Base-by-base conservation (phyloP, 306 rosid species). In the Cicer bijugum region DNA sequence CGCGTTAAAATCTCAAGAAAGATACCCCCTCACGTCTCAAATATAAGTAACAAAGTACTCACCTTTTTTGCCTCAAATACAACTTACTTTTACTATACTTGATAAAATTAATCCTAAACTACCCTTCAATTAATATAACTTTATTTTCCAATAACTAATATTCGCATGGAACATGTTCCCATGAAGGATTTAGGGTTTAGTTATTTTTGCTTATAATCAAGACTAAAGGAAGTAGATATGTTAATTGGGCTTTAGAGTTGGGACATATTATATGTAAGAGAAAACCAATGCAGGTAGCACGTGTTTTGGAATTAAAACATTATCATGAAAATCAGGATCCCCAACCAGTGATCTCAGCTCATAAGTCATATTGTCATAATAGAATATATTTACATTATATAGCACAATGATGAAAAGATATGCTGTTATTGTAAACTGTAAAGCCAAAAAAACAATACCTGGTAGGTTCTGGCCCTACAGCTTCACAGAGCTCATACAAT, bases 391-490 rank as follows among this genome's bases (percentile, higher is more conserved):
- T 60, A 44, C 69, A 66, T 37, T 23, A 52, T n/a, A 69, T 16
- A 61, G 68, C 43, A 69, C n/a, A 0, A 59, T 39, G 37, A 65
- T 35, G 68, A 66, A 78, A 82, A 81, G 68, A 50, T 35, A 62
- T 38, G 57, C 71, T 43, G 51, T 42, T 70, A 9, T 28, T 16
- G 53, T 51, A 38, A 62, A 55, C 59, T 44, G 56, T 47, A 28
- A 28, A 28, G 57, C 11, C 53, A 7, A 20, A 52, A 69, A 75
- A 55, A 68, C 43, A 72, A 67, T 91, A 94, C 98, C 98, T 88
- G 40, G 96, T 91, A 61, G 96, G 95, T 40, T 94, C 98, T 78
- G 96, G 92, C 55, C 98, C 98, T 50, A 94, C 98, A 66, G 98
- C 98, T 82, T 94, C 98, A 74, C 97, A 94, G 28, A 94, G 88